Conservation (phyloP, 805 yeast species). For the Jamesozyma piceae region DNA sequence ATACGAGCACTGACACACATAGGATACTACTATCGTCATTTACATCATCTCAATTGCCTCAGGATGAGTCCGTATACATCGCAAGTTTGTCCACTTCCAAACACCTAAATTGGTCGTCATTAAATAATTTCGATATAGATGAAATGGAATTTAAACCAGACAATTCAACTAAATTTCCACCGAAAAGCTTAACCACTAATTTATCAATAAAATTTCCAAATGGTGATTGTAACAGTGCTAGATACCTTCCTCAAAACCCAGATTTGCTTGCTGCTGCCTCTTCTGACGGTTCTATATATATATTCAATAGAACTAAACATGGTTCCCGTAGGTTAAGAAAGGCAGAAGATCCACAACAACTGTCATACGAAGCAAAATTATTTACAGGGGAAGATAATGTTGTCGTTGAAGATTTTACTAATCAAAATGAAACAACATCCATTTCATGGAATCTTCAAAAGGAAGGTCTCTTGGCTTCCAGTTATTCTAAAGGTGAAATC, state of each 20-base stretch:
- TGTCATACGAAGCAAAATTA: constrained; percentile 16
- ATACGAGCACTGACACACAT: constrained; percentile 21
- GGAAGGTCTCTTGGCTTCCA: constrained; percentile 53
- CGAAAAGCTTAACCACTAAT: constrained; percentile 21
- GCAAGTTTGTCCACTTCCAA: constrained; percentile 24
- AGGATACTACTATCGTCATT: constrained; percentile 26
- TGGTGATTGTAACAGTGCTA: constrained; percentile 58
- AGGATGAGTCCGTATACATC: constrained; percentile 27
- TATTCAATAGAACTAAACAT: constrained; percentile 82
- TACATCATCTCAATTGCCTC: constrained; percentile 30
- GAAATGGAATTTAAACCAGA: constrained; percentile 32
- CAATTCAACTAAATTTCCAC: constrained; percentile 21
- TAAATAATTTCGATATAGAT: constrained; percentile 31
- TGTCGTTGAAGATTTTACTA: constrained; percentile 13
- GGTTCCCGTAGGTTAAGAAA: constrained; percentile 33
- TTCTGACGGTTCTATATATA: constrained; percentile 51
- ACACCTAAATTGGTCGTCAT: constrained; percentile 28
- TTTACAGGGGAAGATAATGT: constrained; percentile 5
- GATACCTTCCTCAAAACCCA: constrained; percentile 78
- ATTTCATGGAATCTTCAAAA: constrained; percentile 61
- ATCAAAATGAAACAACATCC: constrained; percentile 51
- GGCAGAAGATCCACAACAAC: constrained; percentile 6
- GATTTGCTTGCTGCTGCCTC: constrained; percentile 68
- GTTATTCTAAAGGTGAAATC: constrained; percentile 54
- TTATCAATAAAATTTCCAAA: constrained; percentile 30